These are phyloP conservation scores for Gaeumannomyces sp. DNA, from an alignment of 2,329 filamentous ascomycete genomes.

Conservation along the genomic window DNA sequence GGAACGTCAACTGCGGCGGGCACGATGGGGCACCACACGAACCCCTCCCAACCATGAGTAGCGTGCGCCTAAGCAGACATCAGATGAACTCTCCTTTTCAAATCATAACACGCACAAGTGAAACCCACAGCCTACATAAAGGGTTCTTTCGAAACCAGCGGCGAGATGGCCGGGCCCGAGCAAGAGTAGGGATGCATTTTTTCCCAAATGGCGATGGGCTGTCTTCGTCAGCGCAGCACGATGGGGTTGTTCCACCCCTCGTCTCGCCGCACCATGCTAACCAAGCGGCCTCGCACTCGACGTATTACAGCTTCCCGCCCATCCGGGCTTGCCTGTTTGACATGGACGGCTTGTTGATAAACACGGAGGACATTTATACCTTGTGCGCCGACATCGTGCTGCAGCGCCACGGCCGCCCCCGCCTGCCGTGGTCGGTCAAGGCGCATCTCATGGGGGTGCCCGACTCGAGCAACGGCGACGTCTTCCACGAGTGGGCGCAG, in stretches of 20 bases:
- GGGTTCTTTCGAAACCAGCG: neutral
- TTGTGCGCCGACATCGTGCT: slow-evolving; percentile 57
- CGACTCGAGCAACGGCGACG: slow-evolving; percentile 36
- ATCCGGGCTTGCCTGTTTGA: slow-evolving; percentile 69
- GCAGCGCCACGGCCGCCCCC: slow-evolving; percentile 50
- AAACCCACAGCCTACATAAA: no score
- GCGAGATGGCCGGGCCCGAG: neutral
- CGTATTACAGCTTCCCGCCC: slow-evolving; percentile 34
- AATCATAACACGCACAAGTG: no score
- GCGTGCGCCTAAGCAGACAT: no score
- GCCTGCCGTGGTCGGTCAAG: slow-evolving; percentile 60
- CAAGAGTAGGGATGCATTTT: neutral
- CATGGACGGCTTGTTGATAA: slow-evolving; percentile 66
- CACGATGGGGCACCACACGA: no score
- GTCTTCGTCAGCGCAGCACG: neutral
- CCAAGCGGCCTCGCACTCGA: neutral
- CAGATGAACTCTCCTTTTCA: no score
- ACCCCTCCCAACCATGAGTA: no score
- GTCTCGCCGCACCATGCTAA: neutral
- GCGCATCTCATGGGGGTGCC: slow-evolving; percentile 64
- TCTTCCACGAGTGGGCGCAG: slow-evolving; percentile 63
- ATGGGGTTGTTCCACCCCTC: neutral
- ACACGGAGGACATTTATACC: slow-evolving; percentile 66
- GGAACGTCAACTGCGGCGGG: no score
- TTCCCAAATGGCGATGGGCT: neutral